Base-by-base conservation (phyloP, 768 basidiomycete species). In the Podaxis mareebaensis region DNA sequence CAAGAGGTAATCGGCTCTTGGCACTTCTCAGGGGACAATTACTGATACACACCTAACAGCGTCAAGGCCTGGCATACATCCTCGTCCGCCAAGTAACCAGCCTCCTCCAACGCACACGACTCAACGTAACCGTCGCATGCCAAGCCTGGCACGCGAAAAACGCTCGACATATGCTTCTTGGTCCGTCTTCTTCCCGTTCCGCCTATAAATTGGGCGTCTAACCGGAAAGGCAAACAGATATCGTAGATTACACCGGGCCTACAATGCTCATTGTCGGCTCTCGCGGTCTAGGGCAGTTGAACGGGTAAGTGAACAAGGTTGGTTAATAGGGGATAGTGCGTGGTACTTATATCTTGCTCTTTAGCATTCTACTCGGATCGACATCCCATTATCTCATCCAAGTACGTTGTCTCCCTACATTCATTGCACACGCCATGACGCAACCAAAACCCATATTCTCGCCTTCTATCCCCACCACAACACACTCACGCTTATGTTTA, bases 131-230 rank as follows among this genome's bases (percentile, higher is more conserved):
- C 0, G 86, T 99, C 42, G 81, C 87, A 3, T 99, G 96, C 74
- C 95, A 99, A 76, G 95, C 96, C 30, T 92, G 96, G 86, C 96
- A 99, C 67, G 94, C 96, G n/a, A 97, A 96, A 80, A 96, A 96
- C 71, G 82, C 90, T 1, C 78, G 93, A 24, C 93, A 95, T 70
- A 95, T 96, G 89, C 77, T 96, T 24, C 78, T 96, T 20, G 90
- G 90, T 88, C 55, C 58, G 81, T 69, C 52, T 49, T 55, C 42
- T 3, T 38, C 58, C 40, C 52, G 28, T 54, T 24, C 38, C 48
- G 55, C 42, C 48, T 17, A 39, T 1, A 39, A 38, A n/a, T 20
- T 40, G n/a, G 20, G 15, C 17, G 12, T n/a, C 20, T 28, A 12
- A 57, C 20, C 28, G 8, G 54, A 28, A 39, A 15, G 13, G 12